phyloP scores from a whole-genome alignment of 2,329 filamentous ascomycete genomes.

The Ceratocystis alfenasii region DNA sequence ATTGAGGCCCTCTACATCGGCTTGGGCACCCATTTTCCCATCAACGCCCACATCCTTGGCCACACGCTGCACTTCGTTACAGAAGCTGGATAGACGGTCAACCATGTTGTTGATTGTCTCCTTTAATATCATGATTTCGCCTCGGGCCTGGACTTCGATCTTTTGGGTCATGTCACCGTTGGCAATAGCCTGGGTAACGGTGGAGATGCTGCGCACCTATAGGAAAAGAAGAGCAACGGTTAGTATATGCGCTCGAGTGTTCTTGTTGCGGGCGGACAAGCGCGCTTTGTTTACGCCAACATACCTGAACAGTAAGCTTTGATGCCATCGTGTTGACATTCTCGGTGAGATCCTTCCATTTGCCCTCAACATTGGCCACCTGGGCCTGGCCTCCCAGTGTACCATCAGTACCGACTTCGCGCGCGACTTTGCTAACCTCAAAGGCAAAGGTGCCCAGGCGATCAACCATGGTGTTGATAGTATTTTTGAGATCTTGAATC shows the following conservation, averaged over 20 bases:
- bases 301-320: conserved; percentile 53
- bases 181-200: conserved; percentile 87
- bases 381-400: conserved; percentile 87
- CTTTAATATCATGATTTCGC: conserved; percentile 86
- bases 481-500: conserved; percentile 89
- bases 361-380: conserved; percentile 89
- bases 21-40: conserved; percentile 96
- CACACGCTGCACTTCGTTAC: conserved; percentile 87
- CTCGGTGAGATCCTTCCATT: conserved; percentile 94
- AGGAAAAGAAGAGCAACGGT: not conserved
- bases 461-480: conserved; percentile 98
- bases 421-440: conserved; percentile 88
- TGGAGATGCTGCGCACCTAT: conserved; percentile 79
- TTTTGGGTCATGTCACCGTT: conserved; percentile 93
- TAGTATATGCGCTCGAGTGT: not conserved
- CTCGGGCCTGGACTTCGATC: conserved; percentile 88
- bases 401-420: conserved; percentile 92
- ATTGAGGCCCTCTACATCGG: conserved; percentile 82
- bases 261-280: not conserved
- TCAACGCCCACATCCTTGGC: conserved; percentile 95
- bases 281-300: conserved; percentile 18
- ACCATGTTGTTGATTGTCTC: conserved; percentile 99
- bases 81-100: conserved; percentile 86
- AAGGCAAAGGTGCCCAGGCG: conserved; percentile 91
- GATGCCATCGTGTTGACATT: conserved; percentile 71